A percentile compares a stretch with the other conserved stretches of the same genome.
These are phyloP conservation scores for Lasiodiplodia theobromae DNA, from an alignment of 2,329 filamentous ascomycete species.

Conservation along the genomic window DNA sequence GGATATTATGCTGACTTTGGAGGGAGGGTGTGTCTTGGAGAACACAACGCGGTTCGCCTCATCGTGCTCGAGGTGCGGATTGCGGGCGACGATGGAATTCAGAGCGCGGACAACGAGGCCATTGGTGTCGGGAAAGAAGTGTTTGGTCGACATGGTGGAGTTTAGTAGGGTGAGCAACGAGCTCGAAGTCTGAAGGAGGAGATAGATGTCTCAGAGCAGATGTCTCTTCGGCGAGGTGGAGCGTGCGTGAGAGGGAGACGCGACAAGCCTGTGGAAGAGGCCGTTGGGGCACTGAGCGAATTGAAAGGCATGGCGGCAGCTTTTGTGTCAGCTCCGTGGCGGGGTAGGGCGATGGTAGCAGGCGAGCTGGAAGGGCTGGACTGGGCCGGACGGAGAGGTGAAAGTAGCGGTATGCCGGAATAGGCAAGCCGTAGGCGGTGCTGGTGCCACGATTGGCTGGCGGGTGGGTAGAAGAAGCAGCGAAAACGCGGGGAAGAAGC, in stretches of 20 bases:
- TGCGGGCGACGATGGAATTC: constrained; percentile 55
- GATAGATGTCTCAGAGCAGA: neutral
- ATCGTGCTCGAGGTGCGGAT: constrained; percentile 53
- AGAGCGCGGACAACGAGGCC: constrained; percentile 59
- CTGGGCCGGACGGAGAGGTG: constrained; percentile 24
- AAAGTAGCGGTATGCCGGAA: constrained; percentile 22
- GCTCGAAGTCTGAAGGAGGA: neutral
- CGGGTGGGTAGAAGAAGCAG: neutral
- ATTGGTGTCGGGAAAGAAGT: constrained; percentile 60
- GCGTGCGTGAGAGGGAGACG: neutral
- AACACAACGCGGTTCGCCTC: constrained; percentile 57
- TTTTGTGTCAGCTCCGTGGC: constrained; percentile 4
- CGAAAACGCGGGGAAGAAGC: constrained; percentile 11
- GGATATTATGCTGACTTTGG: constrained; percentile 55
- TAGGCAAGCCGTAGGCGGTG: constrained; percentile 14
- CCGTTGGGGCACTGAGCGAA: neutral
- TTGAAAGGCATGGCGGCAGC: neutral
- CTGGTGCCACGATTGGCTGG: neutral
- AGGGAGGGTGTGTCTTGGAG: constrained; percentile 51
- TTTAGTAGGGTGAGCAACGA: constrained; percentile 19
- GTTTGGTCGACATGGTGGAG: constrained; percentile 60
- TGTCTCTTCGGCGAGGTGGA: neutral
- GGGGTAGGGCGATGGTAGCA: constrained; percentile 18
- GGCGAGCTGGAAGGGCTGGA: constrained; percentile 22
- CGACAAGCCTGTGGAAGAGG: too few relatives aligned